Base-by-base conservation (phyloP, 2,329 filamentous ascomycete species). In the Nannizzia gypsea region DNA sequence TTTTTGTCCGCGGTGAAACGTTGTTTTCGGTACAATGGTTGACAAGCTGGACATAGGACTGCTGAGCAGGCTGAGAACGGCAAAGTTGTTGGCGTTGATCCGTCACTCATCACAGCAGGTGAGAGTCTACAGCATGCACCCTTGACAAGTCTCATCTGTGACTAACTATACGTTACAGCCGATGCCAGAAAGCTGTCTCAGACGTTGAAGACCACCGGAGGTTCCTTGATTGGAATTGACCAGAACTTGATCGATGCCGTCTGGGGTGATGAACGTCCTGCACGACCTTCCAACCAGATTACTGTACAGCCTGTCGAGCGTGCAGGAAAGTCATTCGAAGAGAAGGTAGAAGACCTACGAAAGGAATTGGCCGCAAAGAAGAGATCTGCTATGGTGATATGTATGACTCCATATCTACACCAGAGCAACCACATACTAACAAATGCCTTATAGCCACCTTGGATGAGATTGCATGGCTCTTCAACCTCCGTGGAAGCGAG, bases 381-480 rank as follows among this genome's bases (percentile, higher is more conserved):
- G 70, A 87, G 85, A 4, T 82, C 86, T 17, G 92, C 89, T 0
- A 90, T 97, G 66, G 84, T 97, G 56, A 83, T 97, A 52, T 96
- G 77, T 76, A 76, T 60, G 73, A 62, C 55, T 5, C 36, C n/a
- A 20, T 17, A 52, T 4, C 22, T 11, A 17, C 31, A 2, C 24
- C 20, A 3, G 5, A 54, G n/a, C 26, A 34, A 22, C 24, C 31
- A 42, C 42, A 46, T 52, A 24, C 36, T 59, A 15, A 56, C 44
- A 31, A 28, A 1, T 5, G 36, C 31, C 50, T 28, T 15, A 24
- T 57, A 78, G 77, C 91, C 4, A 91, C 95, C 85, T 83, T 99
- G 48, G 93, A 99, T 68, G 93, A 99, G 74, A 84, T 96, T 67
- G 93, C 93, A 9, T 99, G 93, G 93, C 80, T 99, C n/a, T 96